phyloP scores from a whole-genome alignment of 257 asterid genomes.

The Gynochthodes officinalis region DNA sequence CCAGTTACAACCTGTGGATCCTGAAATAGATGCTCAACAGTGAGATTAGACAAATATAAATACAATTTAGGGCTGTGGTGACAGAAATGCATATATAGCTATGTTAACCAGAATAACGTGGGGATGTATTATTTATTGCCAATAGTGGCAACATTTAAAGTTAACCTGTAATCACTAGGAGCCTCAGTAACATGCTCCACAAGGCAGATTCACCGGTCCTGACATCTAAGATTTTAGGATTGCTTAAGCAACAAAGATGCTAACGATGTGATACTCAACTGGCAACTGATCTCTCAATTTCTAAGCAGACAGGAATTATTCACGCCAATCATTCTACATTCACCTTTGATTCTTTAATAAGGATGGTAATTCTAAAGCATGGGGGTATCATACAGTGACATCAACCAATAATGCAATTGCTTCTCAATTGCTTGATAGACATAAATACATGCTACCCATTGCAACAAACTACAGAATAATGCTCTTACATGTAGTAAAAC shows the following conservation, averaged over 20 bases:
- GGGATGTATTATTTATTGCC: background rate
- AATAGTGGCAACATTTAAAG: background rate
- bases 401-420: background rate
- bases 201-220: background rate
- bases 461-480: background rate
- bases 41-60: conserved; percentile 11
- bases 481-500: background rate
- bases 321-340: too few relatives aligned
- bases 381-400: background rate
- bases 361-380: too few relatives aligned
- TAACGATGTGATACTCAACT: background rate
- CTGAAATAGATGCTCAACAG: conserved; percentile 34
- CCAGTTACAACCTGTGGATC: conserved; percentile 99
- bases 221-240: background rate
- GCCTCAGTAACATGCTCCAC: background rate
- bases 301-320: background rate
- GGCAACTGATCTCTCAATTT: background rate
- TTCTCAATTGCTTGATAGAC: background rate
- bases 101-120: background rate
- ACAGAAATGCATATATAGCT: background rate
- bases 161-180: background rate
- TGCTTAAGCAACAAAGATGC: background rate
- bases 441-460: background rate
- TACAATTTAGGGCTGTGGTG: background rate
- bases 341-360: too few relatives aligned